A percentile compares a stretch with the other conserved stretches of the same genome.
These are phyloP conservation scores for Suillus alpinus DNA, from an alignment of 768 basidiomycete genomes.

Conservation along the genomic window DNA sequence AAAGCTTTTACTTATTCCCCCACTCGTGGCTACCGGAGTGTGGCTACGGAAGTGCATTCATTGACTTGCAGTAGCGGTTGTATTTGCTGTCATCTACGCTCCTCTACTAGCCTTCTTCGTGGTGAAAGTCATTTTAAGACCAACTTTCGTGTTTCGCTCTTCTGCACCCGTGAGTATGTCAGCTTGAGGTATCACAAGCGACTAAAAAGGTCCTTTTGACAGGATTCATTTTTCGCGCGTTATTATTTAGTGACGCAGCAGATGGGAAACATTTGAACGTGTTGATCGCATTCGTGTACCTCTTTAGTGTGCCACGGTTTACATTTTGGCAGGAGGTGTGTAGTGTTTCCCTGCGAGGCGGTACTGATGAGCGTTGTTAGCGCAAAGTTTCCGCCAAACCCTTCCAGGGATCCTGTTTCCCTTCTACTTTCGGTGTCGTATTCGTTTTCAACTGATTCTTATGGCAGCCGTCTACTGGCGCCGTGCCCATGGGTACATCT, in stretches of 20 bases:
- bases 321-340: conserved; percentile 31
- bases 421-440: conserved; percentile 17
- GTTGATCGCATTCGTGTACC: conserved; percentile 32
- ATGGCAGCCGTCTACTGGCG: conserved; percentile 26
- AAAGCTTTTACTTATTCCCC: not conserved
- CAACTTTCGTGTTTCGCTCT: conserved; percentile 28
- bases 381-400: conserved; percentile 19
- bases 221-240: conserved; percentile 1
- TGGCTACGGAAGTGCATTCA: conserved; percentile 24
- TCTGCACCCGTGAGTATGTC: conserved; percentile 23
- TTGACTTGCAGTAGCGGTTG: conserved; percentile 29
- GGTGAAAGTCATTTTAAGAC: conserved; percentile 13
- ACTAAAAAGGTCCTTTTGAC: conserved; percentile 14
- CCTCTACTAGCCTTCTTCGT: conserved; percentile 25
- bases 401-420: conserved; percentile 14
- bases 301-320: conserved; percentile 31
- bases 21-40: conserved; percentile 9
- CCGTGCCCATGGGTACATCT: conserved; percentile 12
- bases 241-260: conserved; percentile 9
- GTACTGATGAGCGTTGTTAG: not conserved
- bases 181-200: not conserved
- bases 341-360: not conserved
- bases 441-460: conserved; percentile 9
- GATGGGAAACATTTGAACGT: conserved; percentile 21
- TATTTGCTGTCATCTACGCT: conserved; percentile 29